Percentiles rank a stretch among this genome's conserved stretches.
phyloP scores from a whole-genome alignment of 2,329 filamentous ascomycete genomes.

The Aspergillus hiratsukae region DNA sequence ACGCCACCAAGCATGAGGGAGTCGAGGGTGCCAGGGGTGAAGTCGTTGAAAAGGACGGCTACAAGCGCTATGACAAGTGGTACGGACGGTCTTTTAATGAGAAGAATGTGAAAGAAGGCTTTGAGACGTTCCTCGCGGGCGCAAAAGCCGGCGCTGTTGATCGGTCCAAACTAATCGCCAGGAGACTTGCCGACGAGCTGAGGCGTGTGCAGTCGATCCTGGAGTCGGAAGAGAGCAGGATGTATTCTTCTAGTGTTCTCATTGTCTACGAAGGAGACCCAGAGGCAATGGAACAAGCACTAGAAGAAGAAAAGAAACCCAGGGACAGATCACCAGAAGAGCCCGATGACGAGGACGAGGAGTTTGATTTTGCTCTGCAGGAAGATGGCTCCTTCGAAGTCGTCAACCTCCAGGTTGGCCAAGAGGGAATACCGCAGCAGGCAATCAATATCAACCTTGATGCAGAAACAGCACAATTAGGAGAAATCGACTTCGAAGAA shows the following conservation, averaged over 20 bases:
- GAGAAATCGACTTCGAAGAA: conserved; percentile 48
- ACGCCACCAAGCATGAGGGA: conserved; percentile 41
- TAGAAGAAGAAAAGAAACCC: conserved; percentile 42
- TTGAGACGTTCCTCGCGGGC: conserved; percentile 53
- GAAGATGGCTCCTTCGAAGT: conserved; percentile 29
- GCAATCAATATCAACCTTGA: conserved; percentile 34
- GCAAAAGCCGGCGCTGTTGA: conserved; percentile 38
- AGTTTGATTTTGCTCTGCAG: conserved; percentile 23
- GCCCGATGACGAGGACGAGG: conserved; percentile 28
- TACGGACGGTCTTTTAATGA: conserved; percentile 58
- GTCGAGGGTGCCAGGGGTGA: conserved; percentile 42
- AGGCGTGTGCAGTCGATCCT: conserved; percentile 45
- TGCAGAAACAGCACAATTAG: conserved; percentile 36
- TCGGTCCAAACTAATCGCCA: conserved; percentile 41
- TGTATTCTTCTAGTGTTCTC: conserved; percentile 63
- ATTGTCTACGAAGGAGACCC: conserved; percentile 64
- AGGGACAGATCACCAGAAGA: conserved; percentile 23
- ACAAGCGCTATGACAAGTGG: conserved; percentile 61
- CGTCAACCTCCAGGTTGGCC: conserved; percentile 26
- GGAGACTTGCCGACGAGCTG: conserved; percentile 39
- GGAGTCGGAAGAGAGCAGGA: conserved; percentile 57
- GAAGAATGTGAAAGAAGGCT: conserved; percentile 54
- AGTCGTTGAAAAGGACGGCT: conserved; percentile 47
- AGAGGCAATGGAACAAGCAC: conserved; percentile 48
- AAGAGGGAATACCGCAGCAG: conserved; percentile 25